A percentile compares a stretch with the other conserved stretches of the same genome.
Evolutionary conservation across 129 eudicot genomes (phyloP).

Genomic region (Flaveria bidentis): DNA sequence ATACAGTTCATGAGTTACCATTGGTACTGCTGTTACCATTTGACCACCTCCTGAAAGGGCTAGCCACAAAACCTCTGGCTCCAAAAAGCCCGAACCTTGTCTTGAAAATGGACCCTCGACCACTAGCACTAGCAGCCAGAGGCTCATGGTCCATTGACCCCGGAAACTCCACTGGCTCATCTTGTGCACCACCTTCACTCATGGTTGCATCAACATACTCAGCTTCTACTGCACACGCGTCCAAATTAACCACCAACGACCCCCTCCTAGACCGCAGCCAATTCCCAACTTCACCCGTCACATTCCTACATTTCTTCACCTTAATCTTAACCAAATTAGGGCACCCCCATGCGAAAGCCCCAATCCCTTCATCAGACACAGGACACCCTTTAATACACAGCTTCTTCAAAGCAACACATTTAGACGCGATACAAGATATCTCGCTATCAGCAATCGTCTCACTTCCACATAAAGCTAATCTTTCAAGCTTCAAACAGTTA

Average conservation of each 20-base stretch:
- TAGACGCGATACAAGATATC: conserved; percentile 21
- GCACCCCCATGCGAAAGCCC: conserved; percentile 35
- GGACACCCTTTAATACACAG: conserved; percentile 29
- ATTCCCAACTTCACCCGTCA: conserved; percentile 54
- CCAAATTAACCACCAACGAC: conserved; percentile 56
- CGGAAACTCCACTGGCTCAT: conserved; percentile 17
- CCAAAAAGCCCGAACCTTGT: conserved; percentile 53
- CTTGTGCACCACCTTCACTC: conserved; percentile 51
- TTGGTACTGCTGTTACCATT: conserved; percentile 39
- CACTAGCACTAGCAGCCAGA: conserved; percentile 5
- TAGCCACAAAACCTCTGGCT: conserved; percentile 53
- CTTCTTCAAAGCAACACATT: conserved; percentile 34
- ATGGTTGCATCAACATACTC: conserved; percentile 52
- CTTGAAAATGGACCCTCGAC: conserved; percentile 27
- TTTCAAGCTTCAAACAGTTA: conserved; percentile 29
- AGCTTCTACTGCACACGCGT: conserved; percentile 51
- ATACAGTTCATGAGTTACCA: conserved; percentile 14
- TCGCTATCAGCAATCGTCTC: conserved; percentile 31
- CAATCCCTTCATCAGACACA: conserved; percentile 29
- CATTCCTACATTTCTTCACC: conserved; percentile 65
- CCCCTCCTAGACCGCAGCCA: conserved; percentile 62
- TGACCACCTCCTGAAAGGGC: conserved; percentile 58
- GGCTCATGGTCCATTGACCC: neutral
- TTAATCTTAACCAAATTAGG: conserved; percentile 40
- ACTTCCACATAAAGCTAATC: conserved; percentile 36